Base-by-base conservation (phyloP, 2,329 filamentous ascomycete species). In the Blastomyces parvus region DNA sequence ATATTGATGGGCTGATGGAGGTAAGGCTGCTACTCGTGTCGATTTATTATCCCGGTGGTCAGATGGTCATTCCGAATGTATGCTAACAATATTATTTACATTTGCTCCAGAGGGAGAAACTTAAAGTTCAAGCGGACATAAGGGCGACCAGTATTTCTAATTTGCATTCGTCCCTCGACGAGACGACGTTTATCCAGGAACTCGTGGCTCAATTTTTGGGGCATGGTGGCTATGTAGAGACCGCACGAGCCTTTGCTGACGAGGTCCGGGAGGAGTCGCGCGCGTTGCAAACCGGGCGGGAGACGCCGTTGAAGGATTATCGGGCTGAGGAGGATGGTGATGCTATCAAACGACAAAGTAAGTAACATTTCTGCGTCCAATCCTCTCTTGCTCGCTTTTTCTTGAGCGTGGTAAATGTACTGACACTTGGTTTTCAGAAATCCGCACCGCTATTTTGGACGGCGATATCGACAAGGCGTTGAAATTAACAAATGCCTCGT, bases 191-290 rank as follows among this genome's bases (percentile, higher is more conserved):
- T 58, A 86, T 96, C 46, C 91, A 97, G 72, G 84, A 89, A 69
- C 79, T 97, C 63, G 86, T 93, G 22, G 82, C 91, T 48, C 92
- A 97, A 75, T 97, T 96, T 68, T 80, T 99, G 17, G 89, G 92
- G 46, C 93, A 97, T 69, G 94, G 97, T 70, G 94, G 94, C 64
- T 97, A 97, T 69, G 88, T 97, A 8, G 93, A 97, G 68, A 96
- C 93, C 0, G 92, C 92, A 9, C 85, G 87, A 66, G 91, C 90
- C 0, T 97, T 99, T 79, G 86, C 89, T 3, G 83, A 88, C 69
- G 93, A 97, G 71, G 86, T 96, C 33, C 83, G 85, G 62, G 79
- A 83, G 19, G 90, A 96, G 73, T 88, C 89, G 69, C 80, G 84
- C 69, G 86, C 89, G 9, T 77, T 96, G 63, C 84, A 83, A 40